These are phyloP conservation scores for Pulveroboletus sp. DNA, from an alignment of 768 basidiomycete genomes.

Conservation along the genomic window DNA sequence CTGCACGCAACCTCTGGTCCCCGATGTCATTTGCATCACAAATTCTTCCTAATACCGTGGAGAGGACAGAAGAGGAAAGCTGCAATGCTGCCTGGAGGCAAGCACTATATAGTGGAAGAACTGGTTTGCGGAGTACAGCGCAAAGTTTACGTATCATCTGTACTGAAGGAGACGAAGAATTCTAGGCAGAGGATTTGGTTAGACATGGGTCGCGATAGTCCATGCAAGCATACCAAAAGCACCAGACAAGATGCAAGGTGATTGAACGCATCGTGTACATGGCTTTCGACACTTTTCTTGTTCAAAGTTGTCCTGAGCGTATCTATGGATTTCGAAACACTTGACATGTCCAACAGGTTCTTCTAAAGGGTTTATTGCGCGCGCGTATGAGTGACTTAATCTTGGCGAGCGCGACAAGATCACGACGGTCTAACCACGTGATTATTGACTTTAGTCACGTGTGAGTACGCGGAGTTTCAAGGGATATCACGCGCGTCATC, in stretches of 20 bases:
- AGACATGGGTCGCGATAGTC: not conserved
- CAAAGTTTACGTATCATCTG: conserved; percentile 36
- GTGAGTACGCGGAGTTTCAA: conserved; percentile 26
- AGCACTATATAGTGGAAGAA: conserved; percentile 42
- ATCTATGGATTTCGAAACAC: conserved; percentile 29
- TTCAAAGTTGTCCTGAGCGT: conserved; percentile 29
- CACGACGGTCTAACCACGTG: conserved; percentile 22
- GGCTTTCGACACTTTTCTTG: conserved; percentile 27
- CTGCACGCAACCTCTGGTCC: conserved; percentile 18
- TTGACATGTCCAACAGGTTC: conserved; percentile 11
- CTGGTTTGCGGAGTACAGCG: conserved; percentile 37
- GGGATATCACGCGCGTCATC: conserved; percentile 13
- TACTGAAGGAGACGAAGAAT: conserved; percentile 35
- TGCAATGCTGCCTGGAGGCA: conserved; percentile 38
- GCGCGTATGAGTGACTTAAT: not conserved
- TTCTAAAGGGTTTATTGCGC: not conserved
- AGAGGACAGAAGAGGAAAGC: conserved; percentile 39
- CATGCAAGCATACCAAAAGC: conserved; percentile 37
- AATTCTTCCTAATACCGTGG: conserved; percentile 37
- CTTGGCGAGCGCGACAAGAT: not conserved
- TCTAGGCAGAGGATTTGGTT: conserved; percentile 26
- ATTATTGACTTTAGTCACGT: conserved; percentile 26
- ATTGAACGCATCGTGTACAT: conserved; percentile 32
- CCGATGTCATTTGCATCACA: conserved; percentile 19
- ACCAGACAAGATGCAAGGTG: conserved; percentile 40